Conservation (phyloP, 106 monocot species). For the Cymbidium sinense region DNA sequence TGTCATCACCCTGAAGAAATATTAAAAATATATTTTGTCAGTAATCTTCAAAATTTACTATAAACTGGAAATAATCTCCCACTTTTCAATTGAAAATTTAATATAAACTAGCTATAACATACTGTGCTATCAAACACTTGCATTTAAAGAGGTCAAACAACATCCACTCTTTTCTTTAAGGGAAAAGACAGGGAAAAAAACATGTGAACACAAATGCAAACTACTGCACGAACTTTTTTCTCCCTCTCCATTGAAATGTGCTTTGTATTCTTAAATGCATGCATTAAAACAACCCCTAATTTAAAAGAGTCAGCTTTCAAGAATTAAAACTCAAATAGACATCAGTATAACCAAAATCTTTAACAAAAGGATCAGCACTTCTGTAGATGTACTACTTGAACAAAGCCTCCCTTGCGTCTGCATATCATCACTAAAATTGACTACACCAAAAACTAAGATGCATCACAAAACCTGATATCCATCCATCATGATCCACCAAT, state of each 20-base stretch:
- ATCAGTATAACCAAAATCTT: not conserved
- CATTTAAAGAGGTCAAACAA: not conserved
- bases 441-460: not conserved
- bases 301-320: not conserved
- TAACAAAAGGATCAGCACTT: not conserved
- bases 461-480: not conserved
- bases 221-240: not conserved
- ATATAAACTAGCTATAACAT: not conserved
- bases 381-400: not conserved
- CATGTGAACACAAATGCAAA: not conserved
- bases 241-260: not conserved
- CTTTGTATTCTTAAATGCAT: not conserved
- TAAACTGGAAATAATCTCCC: too few species aligned
- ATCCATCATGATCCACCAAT: not conserved
- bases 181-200: not conserved
- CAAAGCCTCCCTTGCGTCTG: not conserved
- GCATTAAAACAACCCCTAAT: not conserved
- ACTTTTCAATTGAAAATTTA: too few species aligned
- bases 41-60: not conserved
- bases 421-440: not conserved
- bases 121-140: not conserved
- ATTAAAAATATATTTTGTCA: slow-evolving; percentile 1
- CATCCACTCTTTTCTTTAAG: not conserved
- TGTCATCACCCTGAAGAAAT: slow-evolving; percentile 58
- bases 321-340: not conserved